A percentile compares a stretch with the other conserved stretches of the same genome.
Evolutionary conservation across 2,329 filamentous ascomycete genomes (phyloP).

Genomic region (Lizonia empirigonia): DNA sequence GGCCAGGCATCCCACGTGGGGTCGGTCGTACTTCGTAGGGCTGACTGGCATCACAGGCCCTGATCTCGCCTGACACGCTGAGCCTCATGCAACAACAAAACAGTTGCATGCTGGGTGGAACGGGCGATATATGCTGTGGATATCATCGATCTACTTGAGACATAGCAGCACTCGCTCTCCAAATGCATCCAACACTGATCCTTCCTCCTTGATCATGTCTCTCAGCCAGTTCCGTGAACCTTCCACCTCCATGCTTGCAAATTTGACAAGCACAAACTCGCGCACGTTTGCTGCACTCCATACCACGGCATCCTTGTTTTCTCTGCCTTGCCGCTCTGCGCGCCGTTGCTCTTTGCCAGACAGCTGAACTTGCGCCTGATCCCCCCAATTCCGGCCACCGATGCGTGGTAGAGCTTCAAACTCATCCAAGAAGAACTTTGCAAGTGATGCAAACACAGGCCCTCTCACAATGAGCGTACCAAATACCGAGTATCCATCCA

Average conservation of each 20-base stretch:
- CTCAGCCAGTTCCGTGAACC: constrained; percentile 80
- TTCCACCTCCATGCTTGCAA: constrained; percentile 82
- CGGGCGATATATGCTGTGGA: too few relatives aligned
- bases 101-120: too few relatives aligned
- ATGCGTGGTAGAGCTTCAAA: constrained; percentile 81
- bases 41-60: constrained; percentile 13
- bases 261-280: constrained; percentile 89
- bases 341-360: constrained; percentile 57
- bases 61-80: too few relatives aligned
- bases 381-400: constrained; percentile 77
- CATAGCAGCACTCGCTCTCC: constrained; percentile 83
- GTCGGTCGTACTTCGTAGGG: neutral
- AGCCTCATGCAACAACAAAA: neutral
- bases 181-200: constrained; percentile 72
- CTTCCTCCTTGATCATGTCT: constrained; percentile 74
- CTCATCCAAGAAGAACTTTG: constrained; percentile 76
- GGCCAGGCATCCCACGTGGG: constrained; percentile 12
- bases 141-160: constrained; percentile 32
- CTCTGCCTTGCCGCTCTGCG: constrained; percentile 60
- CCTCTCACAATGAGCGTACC: constrained; percentile 87
- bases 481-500: constrained; percentile 77
- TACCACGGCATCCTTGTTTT: constrained; percentile 52
- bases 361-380: constrained; percentile 45
- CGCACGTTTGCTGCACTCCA: constrained; percentile 49
- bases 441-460: constrained; percentile 67